Percentiles rank a stretch among this genome's conserved stretches.
These are phyloP conservation scores for Stentor coeruleus DNA, from an alignment of 73 alveolate species.

Conservation along the genomic window DNA sequence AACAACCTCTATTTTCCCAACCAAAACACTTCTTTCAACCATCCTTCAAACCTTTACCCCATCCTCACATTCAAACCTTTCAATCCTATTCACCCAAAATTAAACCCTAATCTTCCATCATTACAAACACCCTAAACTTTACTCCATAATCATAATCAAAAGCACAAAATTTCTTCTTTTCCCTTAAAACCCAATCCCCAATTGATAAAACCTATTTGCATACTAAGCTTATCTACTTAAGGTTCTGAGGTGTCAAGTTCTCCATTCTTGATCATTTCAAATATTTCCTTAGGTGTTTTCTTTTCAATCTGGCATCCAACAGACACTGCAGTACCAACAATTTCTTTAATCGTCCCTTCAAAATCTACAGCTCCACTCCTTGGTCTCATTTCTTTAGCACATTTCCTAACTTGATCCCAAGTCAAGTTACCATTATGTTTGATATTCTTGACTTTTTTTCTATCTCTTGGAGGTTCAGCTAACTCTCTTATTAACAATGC, in stretches of 20 bases:
- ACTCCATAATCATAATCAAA: background rate
- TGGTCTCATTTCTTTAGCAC: background rate
- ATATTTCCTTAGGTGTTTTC: too few relatives aligned
- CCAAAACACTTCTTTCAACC: background rate
- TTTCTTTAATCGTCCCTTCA: constrained; percentile 24
- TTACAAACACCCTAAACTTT: background rate
- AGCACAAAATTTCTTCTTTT: too few relatives aligned
- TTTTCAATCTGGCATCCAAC: too few relatives aligned
- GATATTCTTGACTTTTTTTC: constrained; percentile 53
- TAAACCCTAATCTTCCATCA: background rate
- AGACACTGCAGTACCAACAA: constrained; percentile 45
- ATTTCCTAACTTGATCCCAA: background rate
- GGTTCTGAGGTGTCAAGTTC: too few relatives aligned
- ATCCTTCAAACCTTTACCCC: too few relatives aligned
- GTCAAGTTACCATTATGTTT: constrained; percentile 21
- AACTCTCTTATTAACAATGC: constrained; percentile 69
- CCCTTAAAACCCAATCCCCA: too few relatives aligned
- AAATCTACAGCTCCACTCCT: too few relatives aligned
- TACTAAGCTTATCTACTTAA: too few relatives aligned
- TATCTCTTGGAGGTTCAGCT: constrained; percentile 63
- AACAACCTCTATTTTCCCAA: background rate
- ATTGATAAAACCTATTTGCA: too few relatives aligned
- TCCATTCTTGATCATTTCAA: too few relatives aligned
- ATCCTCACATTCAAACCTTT: background rate
- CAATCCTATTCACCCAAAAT: background rate